Evolutionary conservation across 2,329 filamentous ascomycete genomes (phyloP), one percentile per base, ranked within the genome.

Genomic region (Arthroderma uncinatum): DNA sequence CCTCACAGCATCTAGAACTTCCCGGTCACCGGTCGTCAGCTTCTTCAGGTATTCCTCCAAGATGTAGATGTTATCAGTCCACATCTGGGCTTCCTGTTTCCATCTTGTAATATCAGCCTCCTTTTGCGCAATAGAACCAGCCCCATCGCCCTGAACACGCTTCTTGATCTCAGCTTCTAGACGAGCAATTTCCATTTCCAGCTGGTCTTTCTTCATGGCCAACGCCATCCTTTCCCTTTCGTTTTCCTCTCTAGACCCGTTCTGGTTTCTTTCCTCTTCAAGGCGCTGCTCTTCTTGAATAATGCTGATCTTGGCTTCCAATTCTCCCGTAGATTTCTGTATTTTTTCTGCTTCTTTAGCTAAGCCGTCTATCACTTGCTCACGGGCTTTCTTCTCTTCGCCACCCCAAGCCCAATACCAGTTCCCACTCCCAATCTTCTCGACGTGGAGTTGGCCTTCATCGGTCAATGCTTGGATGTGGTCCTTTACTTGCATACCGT

Each of bases 381-480:
- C 62, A 53, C 68, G 59, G 39, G 64, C 64, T 14, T 60, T 63
- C 53, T 74, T 78, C 64, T 80, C 80, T 55, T 85, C 81, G 28
- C 77, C 81, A 16, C 71, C 74, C 66, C 86, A 86, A 61, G 77
- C 79, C 84, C 84, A 87, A 71, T 86, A 86, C 83, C 83, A 87
- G 67, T 86, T 86, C 28, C 82, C 83, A 61, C 77, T 83, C 44
- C 83, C 84, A 63, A 87, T 86, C 68, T 86, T 86, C 71, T 86
- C 83, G 28, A 84, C 79, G 16, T 78, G 77, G 60, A 86, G 79
- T 63, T 79, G 77, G 63, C 75, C 76, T 57, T 86, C 84, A 64
- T 85, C 82, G 7, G 75, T 72, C 19, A 86, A 76, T 3, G 77
- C 73, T 66, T 84, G 82, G 16, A 86, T 72, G 65, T 82, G 84